phyloP scores from a whole-genome alignment of 805 yeast genomes.

The Spathaspora passalidarum region DNA sequence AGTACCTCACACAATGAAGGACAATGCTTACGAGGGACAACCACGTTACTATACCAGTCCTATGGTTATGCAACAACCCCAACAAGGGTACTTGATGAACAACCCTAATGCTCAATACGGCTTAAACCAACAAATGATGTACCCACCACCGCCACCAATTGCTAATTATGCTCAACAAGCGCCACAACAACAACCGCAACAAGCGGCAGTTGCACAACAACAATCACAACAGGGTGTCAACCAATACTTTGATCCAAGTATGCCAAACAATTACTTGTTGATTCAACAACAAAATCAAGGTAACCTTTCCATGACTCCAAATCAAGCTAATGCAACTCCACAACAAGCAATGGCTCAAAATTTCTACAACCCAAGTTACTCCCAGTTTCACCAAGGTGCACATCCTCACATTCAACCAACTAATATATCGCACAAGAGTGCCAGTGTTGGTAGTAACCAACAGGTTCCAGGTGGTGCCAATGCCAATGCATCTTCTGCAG shows the following conservation, averaged over 20 bases:
- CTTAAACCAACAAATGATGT: slow-evolving; percentile 5
- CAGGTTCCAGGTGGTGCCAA: not conserved
- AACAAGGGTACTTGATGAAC: slow-evolving; percentile 12
- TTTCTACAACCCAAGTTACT: slow-evolving; percentile 3
- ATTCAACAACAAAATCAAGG: slow-evolving; percentile 14
- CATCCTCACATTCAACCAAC: slow-evolving; percentile 7
- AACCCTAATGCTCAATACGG: slow-evolving; percentile 10
- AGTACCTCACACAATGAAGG: slow-evolving; percentile 4
- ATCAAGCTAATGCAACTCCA: slow-evolving; percentile 7
- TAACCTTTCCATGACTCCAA: slow-evolving; percentile 7
- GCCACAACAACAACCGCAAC: slow-evolving; percentile 8
- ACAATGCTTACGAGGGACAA: slow-evolving; percentile 10
- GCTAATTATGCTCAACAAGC: slow-evolving; percentile 5
- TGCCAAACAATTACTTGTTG: slow-evolving; percentile 22
- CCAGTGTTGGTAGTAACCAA: slow-evolving; percentile 2
- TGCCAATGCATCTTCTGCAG: not conserved
- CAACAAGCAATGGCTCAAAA: slow-evolving; percentile 3
- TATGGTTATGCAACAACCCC: slow-evolving; percentile 24
- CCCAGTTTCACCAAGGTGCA: slow-evolving; percentile 5
- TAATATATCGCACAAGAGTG: slow-evolving; percentile 2
- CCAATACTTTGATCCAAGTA: slow-evolving; percentile 11
- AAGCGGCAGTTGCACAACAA: slow-evolving; percentile 2
- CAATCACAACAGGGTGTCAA: slow-evolving; percentile 4
- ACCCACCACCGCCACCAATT: slow-evolving; percentile 7
- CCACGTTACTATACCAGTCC: slow-evolving; percentile 22